Conservation (phyloP, 805 yeast genomes). For the Myxozyma monticola region DNA sequence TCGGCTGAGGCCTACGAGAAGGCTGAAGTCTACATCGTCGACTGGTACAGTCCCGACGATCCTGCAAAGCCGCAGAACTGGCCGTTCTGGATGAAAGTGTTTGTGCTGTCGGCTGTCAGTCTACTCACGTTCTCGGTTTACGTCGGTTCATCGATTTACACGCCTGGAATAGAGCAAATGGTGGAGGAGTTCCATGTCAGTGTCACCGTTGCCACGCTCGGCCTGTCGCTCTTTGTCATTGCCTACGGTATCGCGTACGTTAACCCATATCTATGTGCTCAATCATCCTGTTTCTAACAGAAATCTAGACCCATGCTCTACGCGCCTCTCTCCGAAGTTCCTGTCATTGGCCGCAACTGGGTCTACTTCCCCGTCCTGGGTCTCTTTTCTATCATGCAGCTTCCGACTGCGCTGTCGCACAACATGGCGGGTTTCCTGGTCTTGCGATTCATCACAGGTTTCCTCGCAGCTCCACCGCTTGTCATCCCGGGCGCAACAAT, state of each 20-base stretch:
- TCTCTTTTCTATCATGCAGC: conserved; percentile 52
- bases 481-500: conserved; percentile 58
- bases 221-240: conserved; percentile 55
- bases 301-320: conserved; percentile 61
- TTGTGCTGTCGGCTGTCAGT: conserved; percentile 45
- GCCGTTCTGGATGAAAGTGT: conserved; percentile 46
- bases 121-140: conserved; percentile 54
- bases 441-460: conserved; percentile 54
- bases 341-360: conserved; percentile 53
- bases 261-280: no score
- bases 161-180: conserved; percentile 53
- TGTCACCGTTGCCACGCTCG: conserved; percentile 49
- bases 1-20: no score
- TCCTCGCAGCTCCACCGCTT: conserved; percentile 57
- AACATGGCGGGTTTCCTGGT: conserved; percentile 53
- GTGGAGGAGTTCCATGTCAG: conserved; percentile 48
- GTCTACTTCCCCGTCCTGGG: conserved; percentile 50
- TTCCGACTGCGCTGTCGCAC: conserved; percentile 53
- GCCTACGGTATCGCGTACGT: conserved; percentile 53
- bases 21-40: no score
- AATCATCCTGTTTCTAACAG: no score
- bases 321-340: conserved; percentile 60
- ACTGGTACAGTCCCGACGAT: conserved; percentile 32
- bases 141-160: conserved; percentile 56
- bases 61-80: conserved; percentile 55